Evolutionary conservation across 176 grass and related monocot species (phyloP), one percentile per base, ranked within the genome.

Genomic region (Rhynchospora tenuis): DNA sequence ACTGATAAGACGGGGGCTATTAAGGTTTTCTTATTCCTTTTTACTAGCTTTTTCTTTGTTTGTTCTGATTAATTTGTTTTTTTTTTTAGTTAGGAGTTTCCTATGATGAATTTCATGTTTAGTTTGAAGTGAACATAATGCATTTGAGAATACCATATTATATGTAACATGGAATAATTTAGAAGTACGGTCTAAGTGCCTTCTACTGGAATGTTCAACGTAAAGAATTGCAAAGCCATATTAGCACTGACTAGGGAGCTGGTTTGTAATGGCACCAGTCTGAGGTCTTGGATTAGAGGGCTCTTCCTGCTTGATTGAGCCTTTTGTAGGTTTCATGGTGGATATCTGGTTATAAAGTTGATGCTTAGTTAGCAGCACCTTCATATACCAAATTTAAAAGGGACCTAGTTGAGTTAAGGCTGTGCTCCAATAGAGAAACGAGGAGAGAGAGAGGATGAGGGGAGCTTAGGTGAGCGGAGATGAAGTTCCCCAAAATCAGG

Each of bases 1-100:
- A 78, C 93, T 80, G 96, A 98, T 86, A 64, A 87, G 73, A 81
- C 75, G 59, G 91, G 96, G 66, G 91, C 93, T 55, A 95, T 98
- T 47, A 95, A 98, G 90, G 96, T 98, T 86, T 51, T 3, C 79
- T 65, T 66, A 50, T 61, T 90, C 47, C 20, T 6, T 0, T 38
- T 8, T 9, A 11, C 16, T 47, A 15, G 51, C 48, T 42, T 85
- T 62, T 52, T 76, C 38, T 74, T 9, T 27, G 16, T 77, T 79
- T 78, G 19, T 4, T 45, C 14, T 46, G 63, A 1, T 5, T 59
- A 57, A 45, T 19, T 63, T 86, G 26, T 81, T 87, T 46, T 4
- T 81, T 87, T 46, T 4, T 72, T 69, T 80, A 50, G 16, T 31
- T 68, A n/a, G 70, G 81, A 80, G n/a, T 15, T 24, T 31, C 8